These are phyloP conservation scores for Linum tenue DNA, from an alignment of 345 rosid genomes.

Conservation along the genomic window DNA sequence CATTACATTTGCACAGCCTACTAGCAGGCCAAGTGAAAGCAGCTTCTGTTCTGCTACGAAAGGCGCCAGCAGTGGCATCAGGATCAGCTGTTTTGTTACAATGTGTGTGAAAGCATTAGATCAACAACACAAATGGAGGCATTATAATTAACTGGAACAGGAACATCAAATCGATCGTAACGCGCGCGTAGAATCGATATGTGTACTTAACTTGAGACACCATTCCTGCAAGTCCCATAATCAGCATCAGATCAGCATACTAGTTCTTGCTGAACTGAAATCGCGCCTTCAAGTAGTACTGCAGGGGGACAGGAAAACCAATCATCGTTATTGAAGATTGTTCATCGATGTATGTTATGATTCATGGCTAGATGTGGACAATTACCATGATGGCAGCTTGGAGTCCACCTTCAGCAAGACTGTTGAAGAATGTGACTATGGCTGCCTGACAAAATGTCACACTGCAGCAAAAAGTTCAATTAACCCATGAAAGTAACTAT, in stretches of 20 bases:
- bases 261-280: slow-evolving; percentile 71
- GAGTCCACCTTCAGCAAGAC: slow-evolving; percentile 59
- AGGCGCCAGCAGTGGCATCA: slow-evolving; percentile 57
- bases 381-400: slow-evolving; percentile 51
- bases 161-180: background rate
- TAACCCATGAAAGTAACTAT: background rate
- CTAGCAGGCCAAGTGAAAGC: slow-evolving; percentile 62
- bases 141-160: background rate
- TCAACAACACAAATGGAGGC: background rate
- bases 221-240: slow-evolving; percentile 40
- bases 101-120: slow-evolving; percentile 6
- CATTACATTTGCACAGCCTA: slow-evolving; percentile 33
- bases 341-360: background rate
- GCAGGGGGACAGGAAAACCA: slow-evolving; percentile 17
- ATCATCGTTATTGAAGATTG: background rate
- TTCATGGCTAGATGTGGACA: slow-evolving; percentile 1
- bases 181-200: background rate
- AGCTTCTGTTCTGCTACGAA: slow-evolving; percentile 49
- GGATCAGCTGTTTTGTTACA: slow-evolving; percentile 41
- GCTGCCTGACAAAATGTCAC: slow-evolving; percentile 55
- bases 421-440: slow-evolving; percentile 62
- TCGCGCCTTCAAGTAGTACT: slow-evolving; percentile 85
- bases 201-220: slow-evolving; percentile 45
- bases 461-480: slow-evolving; percentile 31
- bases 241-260: slow-evolving; percentile 65